Evolutionary conservation across 495 filamentous ascomycete species (phyloP).

Genomic region (Penicillium atrosanguineum): DNA sequence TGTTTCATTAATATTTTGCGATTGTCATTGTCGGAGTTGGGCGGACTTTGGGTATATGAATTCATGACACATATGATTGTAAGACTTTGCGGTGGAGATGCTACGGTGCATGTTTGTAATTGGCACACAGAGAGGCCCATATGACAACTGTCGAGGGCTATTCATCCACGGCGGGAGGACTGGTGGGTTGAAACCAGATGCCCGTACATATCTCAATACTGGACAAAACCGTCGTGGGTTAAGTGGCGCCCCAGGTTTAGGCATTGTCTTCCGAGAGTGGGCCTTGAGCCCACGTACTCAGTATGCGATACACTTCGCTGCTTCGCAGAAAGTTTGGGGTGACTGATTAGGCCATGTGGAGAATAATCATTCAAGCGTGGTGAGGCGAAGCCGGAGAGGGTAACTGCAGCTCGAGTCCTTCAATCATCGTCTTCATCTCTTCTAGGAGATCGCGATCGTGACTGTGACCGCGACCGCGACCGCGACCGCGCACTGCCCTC

Average conservation of each 20-base stretch:
- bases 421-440: conserved; percentile 27
- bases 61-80: background rate
- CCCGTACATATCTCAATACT: background rate
- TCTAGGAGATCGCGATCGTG: conserved; percentile 6
- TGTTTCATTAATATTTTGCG: background rate
- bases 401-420: background rate
- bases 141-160: background rate
- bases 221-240: background rate
- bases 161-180: background rate
- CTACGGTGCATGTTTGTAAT: background rate
- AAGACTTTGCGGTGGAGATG: background rate
- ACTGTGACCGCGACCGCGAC: too few relatives aligned
- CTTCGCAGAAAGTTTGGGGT: background rate
- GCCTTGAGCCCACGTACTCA: background rate
- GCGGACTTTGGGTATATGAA: background rate
- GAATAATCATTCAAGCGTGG: background rate
- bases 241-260: background rate
- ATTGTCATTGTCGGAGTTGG: background rate
- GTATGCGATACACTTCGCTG: background rate
- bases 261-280: background rate
- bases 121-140: background rate
- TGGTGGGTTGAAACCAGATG: background rate
- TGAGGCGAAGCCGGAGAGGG: background rate
- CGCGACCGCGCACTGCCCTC: conserved; percentile 12
- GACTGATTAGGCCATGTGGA: background rate